These are phyloP conservation scores for Nymphaea colorata DNA, from an alignment of 164 flowering plant species.

Conservation along the genomic window DNA sequence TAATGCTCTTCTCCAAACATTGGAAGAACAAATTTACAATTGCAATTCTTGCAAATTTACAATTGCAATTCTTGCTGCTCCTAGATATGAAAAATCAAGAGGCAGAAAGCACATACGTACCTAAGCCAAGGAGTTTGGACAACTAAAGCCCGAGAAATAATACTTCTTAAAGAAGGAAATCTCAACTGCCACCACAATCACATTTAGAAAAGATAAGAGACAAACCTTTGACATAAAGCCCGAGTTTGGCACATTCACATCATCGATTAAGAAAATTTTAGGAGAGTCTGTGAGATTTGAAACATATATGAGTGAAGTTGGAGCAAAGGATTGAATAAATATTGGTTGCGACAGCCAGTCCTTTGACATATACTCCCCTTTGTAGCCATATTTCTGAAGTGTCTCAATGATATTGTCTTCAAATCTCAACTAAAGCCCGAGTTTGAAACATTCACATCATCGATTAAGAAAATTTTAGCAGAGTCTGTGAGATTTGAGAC, in stretches of 20 bases:
- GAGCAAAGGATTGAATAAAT: constrained; percentile 96
- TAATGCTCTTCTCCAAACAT: too few relatives aligned
- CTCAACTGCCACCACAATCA: neutral
- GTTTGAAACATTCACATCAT: constrained; percentile 54
- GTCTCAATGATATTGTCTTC: constrained; percentile 83
- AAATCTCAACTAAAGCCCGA: constrained; percentile 81
- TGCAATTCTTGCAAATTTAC: too few relatives aligned
- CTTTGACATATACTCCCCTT: constrained; percentile 79
- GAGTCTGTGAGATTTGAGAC: constrained; percentile 62
- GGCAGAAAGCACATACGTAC: too few relatives aligned
- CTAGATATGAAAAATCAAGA: too few relatives aligned
- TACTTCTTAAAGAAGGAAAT: too few relatives aligned
- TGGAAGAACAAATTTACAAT: too few relatives aligned
- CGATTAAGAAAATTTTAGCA: constrained; percentile 82
- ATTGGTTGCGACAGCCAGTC: constrained; percentile 84
- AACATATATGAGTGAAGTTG: constrained; percentile 64
- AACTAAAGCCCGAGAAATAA: too few relatives aligned
- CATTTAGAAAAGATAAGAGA: constrained; percentile 4
- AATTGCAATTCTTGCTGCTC: too few relatives aligned
- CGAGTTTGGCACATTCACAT: constrained; percentile 43
- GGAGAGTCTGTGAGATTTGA: constrained; percentile 76
- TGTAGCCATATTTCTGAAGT: constrained; percentile 77
- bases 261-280: constrained; percentile 79
- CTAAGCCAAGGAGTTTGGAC: too few relatives aligned
- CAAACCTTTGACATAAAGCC: too few relatives aligned